These are phyloP conservation scores for Aspergillus fijiensis DNA, from an alignment of 2,329 filamentous ascomycete species.

Conservation along the genomic window DNA sequence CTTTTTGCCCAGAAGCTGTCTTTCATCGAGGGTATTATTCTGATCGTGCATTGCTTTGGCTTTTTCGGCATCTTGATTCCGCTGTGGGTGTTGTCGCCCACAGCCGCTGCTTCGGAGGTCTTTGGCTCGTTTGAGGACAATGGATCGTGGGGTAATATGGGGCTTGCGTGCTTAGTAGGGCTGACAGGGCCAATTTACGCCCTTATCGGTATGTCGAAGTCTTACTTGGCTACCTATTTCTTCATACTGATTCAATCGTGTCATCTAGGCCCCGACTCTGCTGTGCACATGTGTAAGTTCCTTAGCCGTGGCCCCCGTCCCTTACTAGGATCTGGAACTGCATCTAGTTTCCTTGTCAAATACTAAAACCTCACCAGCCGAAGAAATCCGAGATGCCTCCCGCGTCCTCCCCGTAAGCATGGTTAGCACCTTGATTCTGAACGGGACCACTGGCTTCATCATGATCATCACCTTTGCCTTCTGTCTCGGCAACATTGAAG, in stretches of 20 bases:
- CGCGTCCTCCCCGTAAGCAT: conserved; percentile 51
- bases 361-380: conserved; percentile 36
- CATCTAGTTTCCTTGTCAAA: not conserved
- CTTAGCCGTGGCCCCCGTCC: no score
- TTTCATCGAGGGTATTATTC: conserved; percentile 51
- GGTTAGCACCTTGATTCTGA: conserved; percentile 49
- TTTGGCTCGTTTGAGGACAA: conserved; percentile 40
- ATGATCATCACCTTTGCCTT: conserved; percentile 48
- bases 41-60: conserved; percentile 51
- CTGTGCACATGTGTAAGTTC: conserved; percentile 34
- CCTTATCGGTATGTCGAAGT: conserved; percentile 21
- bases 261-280: conserved; percentile 30
- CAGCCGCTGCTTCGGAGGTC: conserved; percentile 27
- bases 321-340: no score
- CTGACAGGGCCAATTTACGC: conserved; percentile 26
- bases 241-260: not conserved
- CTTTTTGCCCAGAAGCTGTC: conserved; percentile 48
- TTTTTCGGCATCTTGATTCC: conserved; percentile 46
- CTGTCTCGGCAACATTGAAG: conserved; percentile 43
- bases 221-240: no score
- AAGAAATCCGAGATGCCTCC: conserved; percentile 52
- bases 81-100: conserved; percentile 36
- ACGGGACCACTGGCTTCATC: conserved; percentile 49
- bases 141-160: conserved; percentile 38
- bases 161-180: conserved; percentile 43